A percentile compares a stretch with the other conserved stretches of the same genome.
These are phyloP conservation scores for Chlorella sorokiniana DNA, from an alignment of 139 green algal genomes.

Conservation along the genomic window DNA sequence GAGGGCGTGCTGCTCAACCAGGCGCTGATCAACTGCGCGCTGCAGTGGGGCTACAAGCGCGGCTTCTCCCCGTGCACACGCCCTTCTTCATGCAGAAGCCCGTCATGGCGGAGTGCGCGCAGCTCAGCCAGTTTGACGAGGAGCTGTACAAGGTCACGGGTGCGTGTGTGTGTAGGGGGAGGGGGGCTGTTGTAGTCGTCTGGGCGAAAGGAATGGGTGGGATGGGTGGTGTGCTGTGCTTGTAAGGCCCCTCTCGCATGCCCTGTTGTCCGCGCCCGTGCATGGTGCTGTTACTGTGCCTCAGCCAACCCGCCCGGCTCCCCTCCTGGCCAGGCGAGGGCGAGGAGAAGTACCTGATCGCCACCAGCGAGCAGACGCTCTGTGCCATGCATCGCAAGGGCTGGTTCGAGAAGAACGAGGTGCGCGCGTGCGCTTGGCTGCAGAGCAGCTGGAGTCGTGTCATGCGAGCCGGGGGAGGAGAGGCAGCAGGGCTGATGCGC, in stretches of 20 bases:
- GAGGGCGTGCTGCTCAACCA: conserved; percentile 98
- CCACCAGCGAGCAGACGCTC: conserved; percentile 97
- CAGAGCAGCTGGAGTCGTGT: background rate
- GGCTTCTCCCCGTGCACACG: conserved; percentile 92
- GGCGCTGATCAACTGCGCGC: conserved; percentile 87
- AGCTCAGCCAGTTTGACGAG: conserved; percentile 98
- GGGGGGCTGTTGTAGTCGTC: too few relatives aligned
- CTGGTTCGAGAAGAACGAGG: conserved; percentile 91
- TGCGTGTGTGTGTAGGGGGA: background rate
- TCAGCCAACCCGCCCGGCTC: background rate
- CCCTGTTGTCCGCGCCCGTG: too few relatives aligned
- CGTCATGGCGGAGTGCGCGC: conserved; percentile 98
- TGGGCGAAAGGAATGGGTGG: background rate
- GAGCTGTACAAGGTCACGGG: conserved; percentile 95
- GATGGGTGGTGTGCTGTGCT: background rate
- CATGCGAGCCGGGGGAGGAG: too few relatives aligned
- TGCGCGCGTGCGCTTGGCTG: conserved; percentile 35
- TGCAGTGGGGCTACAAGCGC: conserved; percentile 68
- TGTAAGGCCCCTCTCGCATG: too few relatives aligned
- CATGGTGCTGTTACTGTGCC: background rate
- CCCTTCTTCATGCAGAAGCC: conserved; percentile 94
- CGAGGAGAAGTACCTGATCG: conserved; percentile 99
- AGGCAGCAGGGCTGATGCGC: too few relatives aligned
- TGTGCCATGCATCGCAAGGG: conserved; percentile 91
- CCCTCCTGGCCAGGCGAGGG: conserved; percentile 82